Evolutionary conservation across 116 monocot species (phyloP), one percentile per base, ranked within the genome.

Genomic region (Cymodocea nodosa): DNA sequence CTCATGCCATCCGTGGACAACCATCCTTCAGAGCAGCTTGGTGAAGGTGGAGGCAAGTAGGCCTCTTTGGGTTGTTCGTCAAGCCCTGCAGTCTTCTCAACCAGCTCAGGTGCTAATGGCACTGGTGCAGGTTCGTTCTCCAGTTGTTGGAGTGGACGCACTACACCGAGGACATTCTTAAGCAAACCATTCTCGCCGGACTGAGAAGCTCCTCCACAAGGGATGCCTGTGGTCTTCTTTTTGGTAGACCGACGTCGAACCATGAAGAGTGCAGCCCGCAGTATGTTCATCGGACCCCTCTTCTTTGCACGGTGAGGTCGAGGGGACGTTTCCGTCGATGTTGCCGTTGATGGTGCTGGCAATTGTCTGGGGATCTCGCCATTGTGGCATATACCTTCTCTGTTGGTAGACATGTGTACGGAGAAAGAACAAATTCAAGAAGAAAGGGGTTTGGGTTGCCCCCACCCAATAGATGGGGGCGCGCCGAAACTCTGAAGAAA

Each of bases 61-160:
- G 22, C 50, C 36, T 62, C 51, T 48, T 50, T 69, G 9, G 44
- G 44, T 44, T 8, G 44, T 44, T 10, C 12, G 44, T 8, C 8
- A 10, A 10, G 44, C 44, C 44, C 44, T 24, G 60, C 24, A 20
- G 19, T 22, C 62, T 39, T 25, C 50, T 15, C 35, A 51, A 4
- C 25, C 11, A 23, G 37, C 23, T 23, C 40, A 44, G 19, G 20
- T 18, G 73, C 11, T 58, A 22, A 35, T 49, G 39, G 16, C 17
- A 15, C 15, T 23, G 34, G 49, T 56, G n/a, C 39, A 15, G 48
- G 66, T n/a, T 6, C 19, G 13, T 69, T 14, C 69, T 69, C 69
- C 30, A 58, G 68, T 7, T 68, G 64, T 52, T 81, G 67, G 51
- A 84, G 60, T 8, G 84, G 81, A 50, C 72, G 77, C 51, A 84